These are phyloP conservation scores for Rhizoctonia solani DNA, from an alignment of 1,284 basidiomycete genomes.

Conservation along the genomic window DNA sequence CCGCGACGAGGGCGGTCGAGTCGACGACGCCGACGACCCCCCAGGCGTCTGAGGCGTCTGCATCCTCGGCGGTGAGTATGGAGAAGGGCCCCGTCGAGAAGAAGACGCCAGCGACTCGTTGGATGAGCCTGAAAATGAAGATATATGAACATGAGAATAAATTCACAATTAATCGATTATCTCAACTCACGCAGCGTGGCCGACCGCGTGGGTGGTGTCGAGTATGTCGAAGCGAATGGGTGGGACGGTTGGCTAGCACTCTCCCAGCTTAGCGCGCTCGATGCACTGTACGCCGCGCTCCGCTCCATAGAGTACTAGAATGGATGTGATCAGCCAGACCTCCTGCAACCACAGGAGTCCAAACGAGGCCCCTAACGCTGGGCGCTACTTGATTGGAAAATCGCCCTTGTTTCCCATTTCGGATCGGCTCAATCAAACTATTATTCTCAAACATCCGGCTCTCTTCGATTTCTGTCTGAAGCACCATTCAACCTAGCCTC, in stretches of 20 bases:
- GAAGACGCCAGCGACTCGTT: slow-evolving; percentile 25
- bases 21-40: slow-evolving; percentile 17
- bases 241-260: slow-evolving; percentile 5
- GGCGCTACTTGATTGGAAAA: slow-evolving; percentile 2
- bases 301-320: not conserved
- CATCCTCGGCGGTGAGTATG: slow-evolving; percentile 14
- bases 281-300: slow-evolving; percentile 1
- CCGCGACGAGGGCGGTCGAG: slow-evolving; percentile 66
- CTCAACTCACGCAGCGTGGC: slow-evolving; percentile 13
- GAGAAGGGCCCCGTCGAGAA: slow-evolving; percentile 17
- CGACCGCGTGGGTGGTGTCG: not conserved
- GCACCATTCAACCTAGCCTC: too few relatives aligned
- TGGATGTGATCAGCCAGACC: not conserved
- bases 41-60: slow-evolving; percentile 29
- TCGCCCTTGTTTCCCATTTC: not conserved
- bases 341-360: slow-evolving; percentile 7
- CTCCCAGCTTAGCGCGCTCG: slow-evolving; percentile 7
- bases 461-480: not conserved
- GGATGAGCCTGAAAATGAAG: slow-evolving; percentile 11
- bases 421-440: not conserved
- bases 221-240: slow-evolving; percentile 7
- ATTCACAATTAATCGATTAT: not conserved
- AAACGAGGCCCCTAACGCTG: slow-evolving; percentile 11
- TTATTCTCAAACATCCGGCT: not conserved
- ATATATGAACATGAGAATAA: not conserved